Conservation (phyloP, 1,139 yeast species). For the Suhomyces yuchorum region DNA sequence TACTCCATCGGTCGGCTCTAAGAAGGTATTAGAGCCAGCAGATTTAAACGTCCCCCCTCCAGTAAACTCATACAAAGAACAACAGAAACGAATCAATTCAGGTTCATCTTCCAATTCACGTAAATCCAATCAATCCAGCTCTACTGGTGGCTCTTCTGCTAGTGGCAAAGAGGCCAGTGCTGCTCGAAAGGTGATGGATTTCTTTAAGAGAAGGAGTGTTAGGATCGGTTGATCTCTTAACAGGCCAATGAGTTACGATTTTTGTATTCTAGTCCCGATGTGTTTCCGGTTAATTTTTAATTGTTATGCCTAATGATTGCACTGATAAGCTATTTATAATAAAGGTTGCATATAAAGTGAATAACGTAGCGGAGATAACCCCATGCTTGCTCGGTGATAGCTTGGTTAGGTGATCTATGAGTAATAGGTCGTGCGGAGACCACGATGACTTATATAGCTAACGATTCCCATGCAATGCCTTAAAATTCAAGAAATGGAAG, state of each 20-base stretch:
- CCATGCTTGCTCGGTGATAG: background rate
- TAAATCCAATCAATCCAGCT: slow-evolving; percentile 17
- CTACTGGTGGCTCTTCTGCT: slow-evolving; percentile 23
- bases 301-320: slow-evolving; percentile 11
- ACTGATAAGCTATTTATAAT: slow-evolving; percentile 7
- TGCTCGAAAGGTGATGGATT: slow-evolving; percentile 77
- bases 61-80: slow-evolving; percentile 9
- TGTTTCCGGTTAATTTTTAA: slow-evolving; percentile 5
- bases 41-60: slow-evolving; percentile 28
- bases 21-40: slow-evolving; percentile 47
- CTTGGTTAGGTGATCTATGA: background rate
- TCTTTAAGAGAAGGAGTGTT: slow-evolving; percentile 76
- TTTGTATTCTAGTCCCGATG: slow-evolving; percentile 6
- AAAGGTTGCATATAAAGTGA: slow-evolving; percentile 3
- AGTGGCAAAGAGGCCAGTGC: slow-evolving; percentile 63
- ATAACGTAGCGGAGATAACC: background rate
- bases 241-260: slow-evolving; percentile 8
- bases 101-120: slow-evolving; percentile 20
- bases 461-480: background rate
- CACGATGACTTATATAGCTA: background rate
- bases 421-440: slow-evolving; percentile 2
- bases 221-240: slow-evolving; percentile 23
- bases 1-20: slow-evolving; percentile 18
- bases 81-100: slow-evolving; percentile 19
- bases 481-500: slow-evolving; percentile 1